phyloP scores from a whole-genome alignment of 768 basidiomycete species.

The Boletus rubescentipes region DNA sequence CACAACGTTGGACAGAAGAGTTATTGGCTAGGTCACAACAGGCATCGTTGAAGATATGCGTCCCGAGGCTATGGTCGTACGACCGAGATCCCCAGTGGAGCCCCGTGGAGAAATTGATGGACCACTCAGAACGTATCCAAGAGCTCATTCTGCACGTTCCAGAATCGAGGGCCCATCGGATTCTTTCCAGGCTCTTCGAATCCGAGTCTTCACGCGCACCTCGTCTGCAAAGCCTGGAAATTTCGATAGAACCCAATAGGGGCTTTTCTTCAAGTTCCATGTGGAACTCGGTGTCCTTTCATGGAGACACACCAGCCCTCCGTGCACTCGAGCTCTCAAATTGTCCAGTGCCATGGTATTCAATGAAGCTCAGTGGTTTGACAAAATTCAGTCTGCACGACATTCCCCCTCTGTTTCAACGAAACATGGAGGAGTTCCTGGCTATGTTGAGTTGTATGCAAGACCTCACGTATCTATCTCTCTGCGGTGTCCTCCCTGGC shows the following conservation, averaged over 20 bases:
- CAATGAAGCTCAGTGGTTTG: slow-evolving; percentile 20
- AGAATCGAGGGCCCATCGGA: background rate
- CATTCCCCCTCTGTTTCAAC: slow-evolving; percentile 20
- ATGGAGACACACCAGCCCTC: background rate
- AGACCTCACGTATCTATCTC: slow-evolving; percentile 30
- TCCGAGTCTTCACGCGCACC: background rate
- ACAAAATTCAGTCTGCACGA: slow-evolving; percentile 34
- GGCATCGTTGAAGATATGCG: slow-evolving; percentile 21
- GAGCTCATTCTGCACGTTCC: background rate
- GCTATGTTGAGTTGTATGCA: slow-evolving; percentile 35
- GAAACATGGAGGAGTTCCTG: slow-evolving; percentile 31
- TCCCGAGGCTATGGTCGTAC: too few species aligned
- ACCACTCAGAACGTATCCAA: background rate
- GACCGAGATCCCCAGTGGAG: too few species aligned
- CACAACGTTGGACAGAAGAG: slow-evolving; percentile 37
- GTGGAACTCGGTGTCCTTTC: background rate
- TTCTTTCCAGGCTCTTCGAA: background rate
- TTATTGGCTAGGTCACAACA: slow-evolving; percentile 44
- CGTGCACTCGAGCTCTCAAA: background rate
- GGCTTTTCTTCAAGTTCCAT: too few species aligned
- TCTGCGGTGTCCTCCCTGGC: slow-evolving; percentile 31
- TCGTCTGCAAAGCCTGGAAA: background rate
- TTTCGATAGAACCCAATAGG: background rate
- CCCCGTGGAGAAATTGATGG: background rate
- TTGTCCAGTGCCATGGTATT: background rate